Conservation (phyloP, 352 stramenopile species). For the Globisporangium okanoganense region DNA sequence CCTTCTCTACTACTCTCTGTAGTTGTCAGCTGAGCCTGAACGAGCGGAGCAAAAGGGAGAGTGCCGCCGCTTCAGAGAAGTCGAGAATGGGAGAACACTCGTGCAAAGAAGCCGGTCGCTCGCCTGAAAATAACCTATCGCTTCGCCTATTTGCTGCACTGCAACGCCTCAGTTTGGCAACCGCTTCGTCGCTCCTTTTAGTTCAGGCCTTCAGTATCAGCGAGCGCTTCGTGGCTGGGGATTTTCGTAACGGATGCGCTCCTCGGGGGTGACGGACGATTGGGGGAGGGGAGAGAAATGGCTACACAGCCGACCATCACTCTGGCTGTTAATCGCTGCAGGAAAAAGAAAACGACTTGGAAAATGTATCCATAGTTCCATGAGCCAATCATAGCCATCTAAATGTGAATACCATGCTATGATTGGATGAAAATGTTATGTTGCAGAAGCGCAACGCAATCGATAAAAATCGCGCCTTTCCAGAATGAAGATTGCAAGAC, state of each 20-base stretch:
- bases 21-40: not conserved
- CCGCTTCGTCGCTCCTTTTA: too few relatives aligned
- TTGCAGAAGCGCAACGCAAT: too few relatives aligned
- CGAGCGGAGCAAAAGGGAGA: slow-evolving; percentile 3
- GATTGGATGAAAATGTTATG: too few relatives aligned
- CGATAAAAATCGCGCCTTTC: not conserved
- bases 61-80: not conserved
- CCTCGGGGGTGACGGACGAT: too few relatives aligned
- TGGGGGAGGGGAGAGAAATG: too few relatives aligned
- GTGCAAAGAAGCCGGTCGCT: not conserved
- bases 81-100: not conserved
- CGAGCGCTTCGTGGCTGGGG: not conserved
- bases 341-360: slow-evolving; percentile 3
- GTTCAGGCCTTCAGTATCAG: not conserved
- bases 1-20: not conserved
- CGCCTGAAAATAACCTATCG: slow-evolving; percentile 7
- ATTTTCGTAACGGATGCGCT: slow-evolving; percentile 1
- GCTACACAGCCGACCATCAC: slow-evolving; percentile 7
- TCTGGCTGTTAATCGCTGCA: not conserved
- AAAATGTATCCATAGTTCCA: not conserved
- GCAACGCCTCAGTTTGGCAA: not conserved
- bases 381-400: not conserved
- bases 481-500: not conserved
- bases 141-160: not conserved
- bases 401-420: too few relatives aligned